phyloP scores from a whole-genome alignment of 345 rosid species.

The Eucalyptus sp. region DNA sequence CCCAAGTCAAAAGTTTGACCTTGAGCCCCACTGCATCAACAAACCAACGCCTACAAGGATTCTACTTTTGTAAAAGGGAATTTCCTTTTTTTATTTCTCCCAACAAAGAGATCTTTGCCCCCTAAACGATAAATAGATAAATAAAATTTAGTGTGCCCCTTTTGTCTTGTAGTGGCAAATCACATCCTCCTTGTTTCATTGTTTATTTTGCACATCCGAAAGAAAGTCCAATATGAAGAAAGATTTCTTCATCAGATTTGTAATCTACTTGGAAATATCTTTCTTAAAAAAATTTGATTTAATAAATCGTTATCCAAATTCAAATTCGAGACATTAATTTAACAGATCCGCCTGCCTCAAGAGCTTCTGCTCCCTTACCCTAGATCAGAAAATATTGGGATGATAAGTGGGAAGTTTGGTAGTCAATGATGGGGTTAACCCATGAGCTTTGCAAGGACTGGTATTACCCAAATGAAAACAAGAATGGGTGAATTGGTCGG shows the following conservation, averaged over 20 bases:
- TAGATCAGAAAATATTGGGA: background rate
- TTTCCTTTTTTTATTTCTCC: too few relatives aligned
- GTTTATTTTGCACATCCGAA: rapidly evolving
- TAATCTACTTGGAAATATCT: rapidly evolving
- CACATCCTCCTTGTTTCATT: rapidly evolving
- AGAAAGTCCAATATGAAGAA: rapidly evolving
- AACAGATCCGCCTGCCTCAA: background rate
- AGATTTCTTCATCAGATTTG: rapidly evolving
- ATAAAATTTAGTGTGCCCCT: too few relatives aligned
- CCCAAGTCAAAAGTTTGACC: too few relatives aligned
- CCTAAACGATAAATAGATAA: too few relatives aligned
- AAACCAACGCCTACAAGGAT: too few relatives aligned
- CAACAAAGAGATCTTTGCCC: too few relatives aligned
- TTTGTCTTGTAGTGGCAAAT: too few relatives aligned
- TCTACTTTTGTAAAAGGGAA: too few relatives aligned
- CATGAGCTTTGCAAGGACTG: background rate
- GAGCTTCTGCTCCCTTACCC: background rate
- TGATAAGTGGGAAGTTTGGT: background rate
- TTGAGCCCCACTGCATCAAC: too few relatives aligned
- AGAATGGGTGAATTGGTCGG: background rate
- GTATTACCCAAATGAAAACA: background rate
- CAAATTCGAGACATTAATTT: rapidly evolving
- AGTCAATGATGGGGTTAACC: background rate
- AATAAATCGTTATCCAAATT: rapidly evolving
- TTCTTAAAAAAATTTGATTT: rapidly evolving